Evolutionary conservation across 1,284 basidiomycete species (phyloP).

Genomic region (Athelia psychrophila): DNA sequence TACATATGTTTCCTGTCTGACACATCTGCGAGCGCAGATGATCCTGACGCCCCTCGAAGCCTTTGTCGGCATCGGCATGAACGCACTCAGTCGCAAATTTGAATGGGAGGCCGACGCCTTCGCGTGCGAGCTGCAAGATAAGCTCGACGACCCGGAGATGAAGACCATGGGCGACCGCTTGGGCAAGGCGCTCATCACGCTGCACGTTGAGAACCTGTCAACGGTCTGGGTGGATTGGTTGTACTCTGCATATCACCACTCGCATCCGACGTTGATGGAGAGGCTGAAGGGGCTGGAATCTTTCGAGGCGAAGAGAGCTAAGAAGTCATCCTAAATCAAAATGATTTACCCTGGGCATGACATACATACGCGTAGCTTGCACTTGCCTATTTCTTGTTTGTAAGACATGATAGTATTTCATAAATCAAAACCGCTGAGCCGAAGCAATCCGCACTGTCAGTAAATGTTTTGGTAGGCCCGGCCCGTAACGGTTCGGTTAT

Average conservation of each 20-base stretch:
- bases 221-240: constrained; percentile 92
- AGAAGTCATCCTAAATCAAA: too few relatives aligned
- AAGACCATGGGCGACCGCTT: constrained; percentile 79
- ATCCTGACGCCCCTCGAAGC: constrained; percentile 83
- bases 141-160: constrained; percentile 48
- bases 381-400: too few relatives aligned
- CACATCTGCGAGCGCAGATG: constrained; percentile 59
- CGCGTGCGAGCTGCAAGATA: constrained; percentile 64
- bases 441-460: too few relatives aligned
- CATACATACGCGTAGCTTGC: too few relatives aligned
- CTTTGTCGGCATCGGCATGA: constrained; percentile 73
- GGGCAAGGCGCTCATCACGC: constrained; percentile 72
- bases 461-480: too few relatives aligned
- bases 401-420: too few relatives aligned
- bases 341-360: too few relatives aligned
- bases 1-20: background rate
- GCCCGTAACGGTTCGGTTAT: too few relatives aligned
- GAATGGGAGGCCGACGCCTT: constrained; percentile 91
- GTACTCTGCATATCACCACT: constrained; percentile 92
- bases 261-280: constrained; percentile 89
- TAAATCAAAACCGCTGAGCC: too few relatives aligned
- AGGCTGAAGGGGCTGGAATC: constrained; percentile 76
- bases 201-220: constrained; percentile 89
- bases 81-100: constrained; percentile 78
- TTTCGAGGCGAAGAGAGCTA: constrained; percentile 34